Evolutionary conservation across 1,284 basidiomycete genomes (phyloP).

Genomic region (Leccinum griseonigrum): DNA sequence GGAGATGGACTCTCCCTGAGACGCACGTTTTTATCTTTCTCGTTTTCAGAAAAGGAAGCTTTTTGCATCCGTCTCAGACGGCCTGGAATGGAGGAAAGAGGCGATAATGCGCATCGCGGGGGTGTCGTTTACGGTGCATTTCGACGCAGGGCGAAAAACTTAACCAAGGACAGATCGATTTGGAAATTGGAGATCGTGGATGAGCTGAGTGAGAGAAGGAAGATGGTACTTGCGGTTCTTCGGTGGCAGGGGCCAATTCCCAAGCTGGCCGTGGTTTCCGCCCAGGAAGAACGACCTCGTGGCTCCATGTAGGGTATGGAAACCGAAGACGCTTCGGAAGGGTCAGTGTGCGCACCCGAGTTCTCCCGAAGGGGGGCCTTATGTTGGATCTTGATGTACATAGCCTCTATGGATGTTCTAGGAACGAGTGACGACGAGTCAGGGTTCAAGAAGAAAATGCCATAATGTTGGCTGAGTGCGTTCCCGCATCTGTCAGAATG

Average conservation of each 20-base stretch:
- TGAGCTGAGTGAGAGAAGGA: not conserved
- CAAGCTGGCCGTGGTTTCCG: slow-evolving; percentile 11
- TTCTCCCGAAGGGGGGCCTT: slow-evolving; percentile 11
- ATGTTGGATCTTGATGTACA: not conserved
- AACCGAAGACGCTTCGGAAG: slow-evolving; percentile 15
- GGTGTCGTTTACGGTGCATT: not conserved
- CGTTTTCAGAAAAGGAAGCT: slow-evolving; percentile 2
- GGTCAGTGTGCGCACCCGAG: slow-evolving; percentile 13
- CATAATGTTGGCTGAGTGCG: not conserved
- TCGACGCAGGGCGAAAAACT: slow-evolving; percentile 15
- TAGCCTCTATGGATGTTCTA: slow-evolving; percentile 2
- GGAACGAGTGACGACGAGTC: slow-evolving; percentile 5
- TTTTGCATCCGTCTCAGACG: slow-evolving; percentile 11
- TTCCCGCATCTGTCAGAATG: not conserved
- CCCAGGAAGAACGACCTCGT: slow-evolving; percentile 20
- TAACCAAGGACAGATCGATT: slow-evolving; percentile 11
- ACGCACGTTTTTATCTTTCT: slow-evolving; percentile 6
- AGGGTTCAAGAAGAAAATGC: not conserved
- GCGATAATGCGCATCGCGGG: slow-evolving; percentile 34
- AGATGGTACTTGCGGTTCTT: slow-evolving; percentile 12
- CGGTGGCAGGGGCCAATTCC: slow-evolving; percentile 16
- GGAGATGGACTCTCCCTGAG: slow-evolving; percentile 4
- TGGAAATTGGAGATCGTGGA: not conserved
- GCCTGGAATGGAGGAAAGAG: slow-evolving; percentile 8
- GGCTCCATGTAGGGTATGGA: slow-evolving; percentile 11